Percentiles rank a stretch among this genome's conserved stretches.
phyloP scores from a whole-genome alignment of 2,329 filamentous ascomycete genomes.

The Diaporthe citri region DNA sequence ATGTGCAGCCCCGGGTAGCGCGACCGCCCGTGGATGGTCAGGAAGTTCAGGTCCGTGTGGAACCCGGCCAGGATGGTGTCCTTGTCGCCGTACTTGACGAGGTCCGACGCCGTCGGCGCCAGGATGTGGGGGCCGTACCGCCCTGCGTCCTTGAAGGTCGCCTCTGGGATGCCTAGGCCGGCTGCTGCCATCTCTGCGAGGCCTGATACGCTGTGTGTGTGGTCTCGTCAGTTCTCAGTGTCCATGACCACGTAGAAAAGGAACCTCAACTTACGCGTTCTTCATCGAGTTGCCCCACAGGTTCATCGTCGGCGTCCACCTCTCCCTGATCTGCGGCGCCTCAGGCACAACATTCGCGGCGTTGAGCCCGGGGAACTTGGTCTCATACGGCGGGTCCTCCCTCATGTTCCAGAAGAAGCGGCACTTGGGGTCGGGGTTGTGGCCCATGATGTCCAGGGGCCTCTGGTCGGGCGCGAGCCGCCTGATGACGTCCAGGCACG shows the following conservation, averaged over 20 bases:
- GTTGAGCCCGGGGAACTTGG: slow-evolving; percentile 67
- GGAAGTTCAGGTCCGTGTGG: slow-evolving; percentile 74
- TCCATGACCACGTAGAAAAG: not conserved
- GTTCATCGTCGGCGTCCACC: slow-evolving; percentile 68
- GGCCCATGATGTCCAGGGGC: slow-evolving; percentile 68
- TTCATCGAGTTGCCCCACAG: slow-evolving; percentile 72
- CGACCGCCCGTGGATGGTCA: slow-evolving; percentile 74
- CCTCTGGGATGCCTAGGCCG: slow-evolving; percentile 65
- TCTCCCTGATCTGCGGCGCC: slow-evolving; percentile 59
- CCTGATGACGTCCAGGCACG: slow-evolving; percentile 68
- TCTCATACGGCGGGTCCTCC: slow-evolving; percentile 65
- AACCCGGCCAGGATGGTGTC: slow-evolving; percentile 74
- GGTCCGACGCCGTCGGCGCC: slow-evolving; percentile 71
- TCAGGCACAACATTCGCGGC: slow-evolving; percentile 67
- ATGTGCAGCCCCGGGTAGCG: slow-evolving; percentile 73
- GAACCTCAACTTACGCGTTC: slow-evolving; percentile 60
- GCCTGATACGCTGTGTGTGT: slow-evolving; percentile 59
- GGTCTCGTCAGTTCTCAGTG: not conserved
- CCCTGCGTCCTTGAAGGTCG: slow-evolving; percentile 67
- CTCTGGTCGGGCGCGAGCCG: slow-evolving; percentile 67
- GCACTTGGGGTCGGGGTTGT: slow-evolving; percentile 71
- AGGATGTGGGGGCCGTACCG: slow-evolving; percentile 72
- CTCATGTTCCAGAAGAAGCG: slow-evolving; percentile 74
- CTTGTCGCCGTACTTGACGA: slow-evolving; percentile 63
- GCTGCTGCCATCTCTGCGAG: slow-evolving; percentile 71